phyloP scores from a whole-genome alignment of 1,139 yeast species.

The Groenewaldozyma auringiensis region DNA sequence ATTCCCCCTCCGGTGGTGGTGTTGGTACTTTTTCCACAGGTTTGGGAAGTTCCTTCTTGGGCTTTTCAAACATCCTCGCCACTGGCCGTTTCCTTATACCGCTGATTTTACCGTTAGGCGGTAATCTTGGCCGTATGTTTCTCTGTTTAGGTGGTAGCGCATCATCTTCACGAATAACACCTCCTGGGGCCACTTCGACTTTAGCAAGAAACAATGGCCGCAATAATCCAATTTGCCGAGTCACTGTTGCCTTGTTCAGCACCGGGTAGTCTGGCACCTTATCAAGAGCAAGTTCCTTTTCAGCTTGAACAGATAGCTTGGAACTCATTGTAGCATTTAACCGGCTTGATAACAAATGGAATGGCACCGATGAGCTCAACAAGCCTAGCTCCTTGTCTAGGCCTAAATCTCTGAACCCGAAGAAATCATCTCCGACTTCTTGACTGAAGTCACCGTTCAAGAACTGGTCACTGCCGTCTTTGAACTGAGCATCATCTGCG shows the following conservation, averaged over 20 bases:
- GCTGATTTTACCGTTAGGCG: conserved; percentile 87
- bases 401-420: conserved; percentile 92
- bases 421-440: conserved; percentile 86
- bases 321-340: conserved; percentile 36
- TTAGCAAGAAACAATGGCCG: conserved; percentile 44
- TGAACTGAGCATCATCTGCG: conserved; percentile 69
- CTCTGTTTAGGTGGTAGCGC: conserved; percentile 75
- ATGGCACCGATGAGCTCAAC: conserved; percentile 77
- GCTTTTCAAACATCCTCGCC: conserved; percentile 22
- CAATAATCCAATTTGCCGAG: conserved; percentile 49
- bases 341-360: conserved; percentile 77
- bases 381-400: conserved; percentile 89
- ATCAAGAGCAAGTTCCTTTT: conserved; percentile 12
- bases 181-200: conserved; percentile 23
- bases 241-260: conserved; percentile 43
- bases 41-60: conserved; percentile 1
- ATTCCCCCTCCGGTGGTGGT: too few relatives aligned
- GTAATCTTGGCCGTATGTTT: conserved; percentile 73
- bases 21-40: not conserved
- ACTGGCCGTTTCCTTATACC: conserved; percentile 49
- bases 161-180: conserved; percentile 60
- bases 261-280: conserved; percentile 34
- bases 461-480: conserved; percentile 88
- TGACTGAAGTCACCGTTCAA: conserved; percentile 89
- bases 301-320: conserved; percentile 14